Evolutionary conservation across 768 basidiomycete species (phyloP).

Genomic region (Tylopilus vinaceipallidus): DNA sequence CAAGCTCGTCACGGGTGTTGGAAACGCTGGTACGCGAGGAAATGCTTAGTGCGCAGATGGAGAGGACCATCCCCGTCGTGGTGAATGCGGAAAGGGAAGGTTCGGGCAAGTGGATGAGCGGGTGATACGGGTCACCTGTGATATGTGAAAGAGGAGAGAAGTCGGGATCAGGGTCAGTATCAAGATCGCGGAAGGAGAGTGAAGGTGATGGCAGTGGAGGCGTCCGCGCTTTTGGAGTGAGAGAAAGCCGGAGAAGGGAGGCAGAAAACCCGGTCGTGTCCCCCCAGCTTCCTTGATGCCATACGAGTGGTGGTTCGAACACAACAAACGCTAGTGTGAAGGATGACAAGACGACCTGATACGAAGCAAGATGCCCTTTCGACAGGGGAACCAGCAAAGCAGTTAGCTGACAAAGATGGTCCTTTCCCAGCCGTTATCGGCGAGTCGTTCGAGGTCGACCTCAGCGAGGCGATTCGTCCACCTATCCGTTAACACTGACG

Average conservation of each 20-base stretch:
- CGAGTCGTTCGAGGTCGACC: slow-evolving; percentile 64
- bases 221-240: background rate
- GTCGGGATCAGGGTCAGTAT: background rate
- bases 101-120: slow-evolving; percentile 32
- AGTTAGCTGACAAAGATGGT: slow-evolving; percentile 63
- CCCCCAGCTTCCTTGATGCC: slow-evolving; percentile 14
- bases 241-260: slow-evolving; percentile 26
- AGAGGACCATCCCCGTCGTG: slow-evolving; percentile 33
- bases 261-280: slow-evolving; percentile 20
- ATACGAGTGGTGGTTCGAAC: slow-evolving; percentile 19
- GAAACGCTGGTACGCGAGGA: slow-evolving; percentile 26
- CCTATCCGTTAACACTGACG: slow-evolving; percentile 31
- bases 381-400: slow-evolving; percentile 65
- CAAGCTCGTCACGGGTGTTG: slow-evolving; percentile 5
- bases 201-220: slow-evolving; percentile 1
- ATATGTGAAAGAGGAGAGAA: slow-evolving; percentile 25
- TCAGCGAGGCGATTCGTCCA: slow-evolving; percentile 55
- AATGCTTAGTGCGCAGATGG: slow-evolving; percentile 30
- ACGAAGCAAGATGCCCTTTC: slow-evolving; percentile 34
- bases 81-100: slow-evolving; percentile 32
- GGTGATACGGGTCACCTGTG: slow-evolving; percentile 29
- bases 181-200: background rate
- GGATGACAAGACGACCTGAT: background rate
- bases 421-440: slow-evolving; percentile 65
- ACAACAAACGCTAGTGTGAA: slow-evolving; percentile 14